These are phyloP conservation scores for Boletus speciosus DNA, from an alignment of 768 basidiomycete species.

Conservation along the genomic window DNA sequence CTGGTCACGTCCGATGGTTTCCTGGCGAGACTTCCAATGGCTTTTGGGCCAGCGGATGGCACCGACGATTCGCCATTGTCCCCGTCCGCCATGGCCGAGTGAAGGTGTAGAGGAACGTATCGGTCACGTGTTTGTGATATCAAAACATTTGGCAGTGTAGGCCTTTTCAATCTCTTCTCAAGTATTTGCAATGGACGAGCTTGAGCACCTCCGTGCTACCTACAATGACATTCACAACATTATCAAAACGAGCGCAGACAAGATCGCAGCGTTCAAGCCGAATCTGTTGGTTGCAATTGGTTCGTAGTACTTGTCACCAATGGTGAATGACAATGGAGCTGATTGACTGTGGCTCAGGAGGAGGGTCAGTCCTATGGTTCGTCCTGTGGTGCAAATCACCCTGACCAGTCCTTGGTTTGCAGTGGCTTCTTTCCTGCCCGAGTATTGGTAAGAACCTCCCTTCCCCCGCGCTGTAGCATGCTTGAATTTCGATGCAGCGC, in stretches of 20 bases:
- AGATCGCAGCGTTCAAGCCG: conserved; percentile 84
- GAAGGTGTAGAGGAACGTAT: neutral
- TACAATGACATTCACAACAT: conserved; percentile 94
- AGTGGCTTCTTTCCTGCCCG: conserved; percentile 97
- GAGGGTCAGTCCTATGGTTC: conserved; percentile 59
- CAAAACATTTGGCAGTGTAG: neutral
- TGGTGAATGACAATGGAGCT: neutral
- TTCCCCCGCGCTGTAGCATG: neutral
- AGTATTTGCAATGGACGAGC: conserved; percentile 32
- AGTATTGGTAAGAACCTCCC: conserved; percentile 57
- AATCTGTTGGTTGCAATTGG: conserved; percentile 84
- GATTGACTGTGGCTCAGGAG: conserved; percentile 44
- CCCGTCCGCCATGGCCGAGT: conserved; percentile 16
- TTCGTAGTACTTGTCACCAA: conserved; percentile 31
- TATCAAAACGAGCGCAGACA: conserved; percentile 61
- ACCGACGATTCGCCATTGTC: conserved; percentile 9
- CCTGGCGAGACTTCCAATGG: conserved; percentile 74
- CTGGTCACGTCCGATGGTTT: conserved; percentile 67
- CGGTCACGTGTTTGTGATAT: conserved; percentile 19
- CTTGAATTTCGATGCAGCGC: conserved; percentile 43
- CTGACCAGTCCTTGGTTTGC: conserved; percentile 17
- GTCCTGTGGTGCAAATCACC: conserved; percentile 10
- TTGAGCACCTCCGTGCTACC: conserved; percentile 66
- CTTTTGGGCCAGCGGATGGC: conserved; percentile 45
- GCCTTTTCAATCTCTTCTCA: neutral